Base-by-base conservation (phyloP, 2,329 filamentous ascomycete species). In the Ascochyta clinopodiicola region DNA sequence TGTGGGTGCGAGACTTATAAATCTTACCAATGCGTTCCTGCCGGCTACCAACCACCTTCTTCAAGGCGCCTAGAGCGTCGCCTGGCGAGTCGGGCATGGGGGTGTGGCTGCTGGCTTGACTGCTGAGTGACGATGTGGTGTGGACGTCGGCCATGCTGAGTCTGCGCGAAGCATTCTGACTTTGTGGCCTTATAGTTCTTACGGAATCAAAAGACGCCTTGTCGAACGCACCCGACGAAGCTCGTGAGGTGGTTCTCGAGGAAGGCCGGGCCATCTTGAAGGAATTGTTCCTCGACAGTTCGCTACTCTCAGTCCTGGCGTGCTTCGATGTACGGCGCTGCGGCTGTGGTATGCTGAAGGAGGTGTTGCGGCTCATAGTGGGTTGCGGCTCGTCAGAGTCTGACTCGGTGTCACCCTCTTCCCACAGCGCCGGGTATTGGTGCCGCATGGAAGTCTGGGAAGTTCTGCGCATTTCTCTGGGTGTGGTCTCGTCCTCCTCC, bases 401-500 rank as follows among this genome's bases (percentile, higher is more conserved):
- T 17, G 73, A 72, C 21, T 76, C 73, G 37, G 66, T 75, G 42
- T 73, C 78, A 44, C 73, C 75, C 19, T 75, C 75, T 45, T 73
- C 70, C 73, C 78, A 81, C 1, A 81, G 61, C 7, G 73, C 78
- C 21, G 79, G 79, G 58, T 81, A 81, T 44, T 78, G 76, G 4
- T 60, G 61, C 49, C 68, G 62, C 21, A 69, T 47, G 27, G 73
- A 68, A 25, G 67, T 66, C 37, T 69, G 68, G 3, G 66, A 61
- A 12, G 63, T 56, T 19, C 54, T 63, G 5, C 63, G 59, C 17
- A 67, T 64, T 12, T 71, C 52, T 32, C 36, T 65, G 2, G 63
- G 69, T 8, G 71, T 70, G 17, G 71, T 69, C 3, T 72, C 73
- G 1, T 73, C 74, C 6, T 75, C 70, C 1, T 75, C 71, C 1